These are phyloP conservation scores for Smallanthus sonchifolius DNA, from an alignment of 129 eudicot genomes.

Conservation along the genomic window DNA sequence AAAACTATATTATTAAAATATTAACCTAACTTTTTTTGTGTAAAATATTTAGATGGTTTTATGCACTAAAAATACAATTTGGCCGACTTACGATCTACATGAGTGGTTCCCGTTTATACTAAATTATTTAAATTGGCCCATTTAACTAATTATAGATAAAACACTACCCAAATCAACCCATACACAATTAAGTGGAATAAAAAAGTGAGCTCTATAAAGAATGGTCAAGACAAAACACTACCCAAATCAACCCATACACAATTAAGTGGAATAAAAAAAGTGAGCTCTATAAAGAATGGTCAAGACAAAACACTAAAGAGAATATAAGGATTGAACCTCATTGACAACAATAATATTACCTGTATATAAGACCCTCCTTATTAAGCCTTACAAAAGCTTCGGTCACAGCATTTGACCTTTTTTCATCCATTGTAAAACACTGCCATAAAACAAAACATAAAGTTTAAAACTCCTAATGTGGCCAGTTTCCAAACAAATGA, in stretches of 20 bases:
- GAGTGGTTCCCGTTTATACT: neutral
- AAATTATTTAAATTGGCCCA: neutral
- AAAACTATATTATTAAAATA: neutral
- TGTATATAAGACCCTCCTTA: constrained; percentile 76
- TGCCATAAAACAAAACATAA: constrained; percentile 3
- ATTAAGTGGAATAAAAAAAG: neutral
- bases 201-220: neutral
- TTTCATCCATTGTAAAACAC: constrained; percentile 80
- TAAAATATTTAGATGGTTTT: neutral
- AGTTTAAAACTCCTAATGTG: neutral
- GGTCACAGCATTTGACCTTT: constrained; percentile 67
- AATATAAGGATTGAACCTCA: neutral
- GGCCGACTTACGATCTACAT: neutral
- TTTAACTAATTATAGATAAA: neutral
- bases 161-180: neutral
- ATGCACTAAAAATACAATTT: neutral
- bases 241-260: neutral
- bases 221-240: neutral
- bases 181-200: too few relatives aligned
- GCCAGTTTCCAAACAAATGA: neutral
- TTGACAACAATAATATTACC: constrained; percentile 37
- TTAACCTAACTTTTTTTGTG: neutral
- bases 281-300: neutral
- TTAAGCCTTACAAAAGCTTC: constrained; percentile 90
- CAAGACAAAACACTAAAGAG: neutral